phyloP scores from a whole-genome alignment of 2,329 filamentous ascomycete genomes.

The Paecilomyces niveus region DNA sequence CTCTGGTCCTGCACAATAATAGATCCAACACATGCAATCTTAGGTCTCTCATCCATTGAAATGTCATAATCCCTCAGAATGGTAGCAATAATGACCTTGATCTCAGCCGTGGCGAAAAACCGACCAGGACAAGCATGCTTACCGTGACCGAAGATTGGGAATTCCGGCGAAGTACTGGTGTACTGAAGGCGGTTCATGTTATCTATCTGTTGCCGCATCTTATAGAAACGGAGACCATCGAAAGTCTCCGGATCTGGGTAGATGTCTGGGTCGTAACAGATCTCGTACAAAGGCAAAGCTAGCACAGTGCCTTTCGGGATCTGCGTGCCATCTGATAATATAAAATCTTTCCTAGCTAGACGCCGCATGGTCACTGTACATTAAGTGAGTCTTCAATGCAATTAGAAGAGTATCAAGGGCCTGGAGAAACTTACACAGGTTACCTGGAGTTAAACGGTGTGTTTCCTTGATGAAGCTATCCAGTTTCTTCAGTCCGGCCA shows the following conservation, averaged over 20 bases:
- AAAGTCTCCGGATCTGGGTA: constrained; percentile 39
- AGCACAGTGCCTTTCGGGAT: constrained; percentile 40
- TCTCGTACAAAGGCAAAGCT: constrained; percentile 38
- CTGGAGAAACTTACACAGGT: constrained; percentile 7
- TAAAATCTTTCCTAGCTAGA: constrained; percentile 7
- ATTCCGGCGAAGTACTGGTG: constrained; percentile 46
- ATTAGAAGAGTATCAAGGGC: not conserved
- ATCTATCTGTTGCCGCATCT: constrained; percentile 26
- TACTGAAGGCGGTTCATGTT: constrained; percentile 40
- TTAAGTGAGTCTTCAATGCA: not conserved
- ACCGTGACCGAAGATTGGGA: constrained; percentile 53
- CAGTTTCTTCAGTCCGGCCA: constrained; percentile 9
- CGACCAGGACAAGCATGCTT: constrained; percentile 38
- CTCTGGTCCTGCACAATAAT: not conserved
- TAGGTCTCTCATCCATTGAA: not conserved
- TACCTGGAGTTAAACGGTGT: constrained; percentile 11
- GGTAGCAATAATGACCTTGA: constrained; percentile 20
- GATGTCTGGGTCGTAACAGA: constrained; percentile 39
- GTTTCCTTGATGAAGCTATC: constrained; percentile 19
- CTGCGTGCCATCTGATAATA: constrained; percentile 36
- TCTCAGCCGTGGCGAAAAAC: constrained; percentile 20
- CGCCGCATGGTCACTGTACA: constrained; percentile 10
- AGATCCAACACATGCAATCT: not conserved
- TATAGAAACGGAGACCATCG: constrained; percentile 45
- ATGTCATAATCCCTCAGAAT: constrained; percentile 23